phyloP scores from a whole-genome alignment of 768 basidiomycete genomes.

The Tulasnella sp. region DNA sequence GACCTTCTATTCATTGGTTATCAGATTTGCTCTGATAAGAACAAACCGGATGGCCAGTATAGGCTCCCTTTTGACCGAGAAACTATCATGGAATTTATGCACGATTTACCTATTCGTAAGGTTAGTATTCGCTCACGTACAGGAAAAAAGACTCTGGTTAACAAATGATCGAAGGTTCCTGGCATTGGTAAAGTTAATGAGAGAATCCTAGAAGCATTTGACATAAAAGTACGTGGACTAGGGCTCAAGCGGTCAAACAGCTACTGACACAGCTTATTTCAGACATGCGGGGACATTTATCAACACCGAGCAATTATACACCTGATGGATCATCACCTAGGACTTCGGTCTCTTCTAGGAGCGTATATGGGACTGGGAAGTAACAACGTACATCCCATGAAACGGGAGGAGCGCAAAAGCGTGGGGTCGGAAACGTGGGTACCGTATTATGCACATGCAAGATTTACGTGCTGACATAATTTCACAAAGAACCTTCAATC shows the following conservation, averaged over 20 bases:
- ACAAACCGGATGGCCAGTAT: constrained; percentile 92
- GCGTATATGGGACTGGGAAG: constrained; percentile 79
- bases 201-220: constrained; percentile 70
- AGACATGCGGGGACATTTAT: constrained; percentile 89
- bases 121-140: constrained; percentile 13
- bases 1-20: constrained; percentile 15
- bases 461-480: neutral
- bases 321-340: constrained; percentile 82
- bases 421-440: constrained; percentile 77
- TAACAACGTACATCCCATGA: constrained; percentile 62
- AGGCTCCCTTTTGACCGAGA: constrained; percentile 51
- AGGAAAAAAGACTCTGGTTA: neutral
- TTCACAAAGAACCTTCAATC: constrained; percentile 53
- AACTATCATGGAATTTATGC: constrained; percentile 63
- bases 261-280: too few relatives aligned
- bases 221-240: constrained; percentile 49
- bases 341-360: constrained; percentile 57
- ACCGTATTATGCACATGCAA: neutral
- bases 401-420: constrained; percentile 76
- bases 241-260: neutral
- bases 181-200: constrained; percentile 89
- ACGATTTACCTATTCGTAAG: constrained; percentile 68
- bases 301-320: constrained; percentile 55
- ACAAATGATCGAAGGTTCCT: constrained; percentile 40
- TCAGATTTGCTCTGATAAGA: constrained; percentile 87